Evolutionary conservation across 768 basidiomycete species (phyloP).

Genomic region (Boletus rubroflammeus): DNA sequence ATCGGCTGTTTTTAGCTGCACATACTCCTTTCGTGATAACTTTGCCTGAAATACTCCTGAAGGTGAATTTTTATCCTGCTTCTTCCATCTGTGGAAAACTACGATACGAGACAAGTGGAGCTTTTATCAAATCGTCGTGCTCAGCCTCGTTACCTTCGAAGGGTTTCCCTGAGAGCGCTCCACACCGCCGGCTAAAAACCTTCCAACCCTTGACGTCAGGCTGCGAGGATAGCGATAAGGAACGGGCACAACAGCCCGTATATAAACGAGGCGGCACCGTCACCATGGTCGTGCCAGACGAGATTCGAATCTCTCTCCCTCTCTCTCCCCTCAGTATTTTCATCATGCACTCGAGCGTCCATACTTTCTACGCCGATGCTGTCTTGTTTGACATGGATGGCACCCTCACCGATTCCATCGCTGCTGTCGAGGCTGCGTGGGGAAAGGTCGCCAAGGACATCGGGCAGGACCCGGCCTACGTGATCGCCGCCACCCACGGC

Average conservation of each 20-base stretch:
- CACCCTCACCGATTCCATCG: conserved; percentile 70
- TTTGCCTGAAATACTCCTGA: neutral
- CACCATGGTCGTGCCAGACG: conserved; percentile 6
- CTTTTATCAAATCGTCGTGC: conserved; percentile 2
- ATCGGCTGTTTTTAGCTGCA: conserved; percentile 3
- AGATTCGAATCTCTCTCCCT: conserved; percentile 5
- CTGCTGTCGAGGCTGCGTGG: conserved; percentile 75
- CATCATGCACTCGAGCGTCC: conserved; percentile 25
- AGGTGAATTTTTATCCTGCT: neutral
- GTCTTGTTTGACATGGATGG: conserved; percentile 73
- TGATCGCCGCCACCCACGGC: conserved; percentile 75
- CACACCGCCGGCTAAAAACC: neutral
- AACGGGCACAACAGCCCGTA: conserved; percentile 2
- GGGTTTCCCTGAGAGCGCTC: neutral
- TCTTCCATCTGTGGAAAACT: neutral
- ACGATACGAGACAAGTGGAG: conserved; percentile 6
- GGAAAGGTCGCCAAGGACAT: conserved; percentile 67
- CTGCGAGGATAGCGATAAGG: conserved; percentile 4
- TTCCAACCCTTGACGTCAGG: conserved; percentile 32
- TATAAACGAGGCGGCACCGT: conserved; percentile 21
- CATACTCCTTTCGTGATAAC: neutral
- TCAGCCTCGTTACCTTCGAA: conserved; percentile 8
- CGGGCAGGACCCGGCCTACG: conserved; percentile 60
- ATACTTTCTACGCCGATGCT: conserved; percentile 50
- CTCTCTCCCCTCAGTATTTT: neutral